Evolutionary conservation across 495 filamentous ascomycete genomes (phyloP).

Genomic region (Amphirosellinia nigrospora): DNA sequence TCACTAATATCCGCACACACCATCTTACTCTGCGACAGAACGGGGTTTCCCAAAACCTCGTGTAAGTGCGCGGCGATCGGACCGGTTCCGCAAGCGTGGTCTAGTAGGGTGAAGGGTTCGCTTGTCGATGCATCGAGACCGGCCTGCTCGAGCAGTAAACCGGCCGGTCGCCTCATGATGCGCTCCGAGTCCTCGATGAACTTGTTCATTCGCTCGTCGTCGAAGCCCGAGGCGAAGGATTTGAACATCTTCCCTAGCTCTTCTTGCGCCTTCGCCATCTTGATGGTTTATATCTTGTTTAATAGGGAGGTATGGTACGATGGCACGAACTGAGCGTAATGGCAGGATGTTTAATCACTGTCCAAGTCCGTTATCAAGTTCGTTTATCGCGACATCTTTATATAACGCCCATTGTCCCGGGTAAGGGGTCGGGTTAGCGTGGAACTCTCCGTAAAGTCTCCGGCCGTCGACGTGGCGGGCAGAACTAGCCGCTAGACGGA

Average conservation of each 20-base stretch:
- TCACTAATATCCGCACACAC: slow-evolving; percentile 47
- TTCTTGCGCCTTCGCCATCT: slow-evolving; percentile 34
- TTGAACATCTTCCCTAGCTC: slow-evolving; percentile 41
- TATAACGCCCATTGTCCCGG: neutral
- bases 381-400: slow-evolving; percentile 2
- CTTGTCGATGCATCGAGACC: slow-evolving; percentile 39
- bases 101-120: slow-evolving; percentile 45
- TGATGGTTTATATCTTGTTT: slow-evolving; percentile 9
- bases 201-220: slow-evolving; percentile 33
- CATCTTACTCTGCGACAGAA: slow-evolving; percentile 46
- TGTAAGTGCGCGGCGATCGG: slow-evolving; percentile 46
- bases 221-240: slow-evolving; percentile 22
- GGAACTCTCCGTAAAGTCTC: slow-evolving; percentile 38
- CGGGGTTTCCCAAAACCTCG: slow-evolving; percentile 32
- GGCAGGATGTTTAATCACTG: too few species aligned
- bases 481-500: neutral
- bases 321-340: neutral
- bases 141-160: slow-evolving; percentile 43
- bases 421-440: neutral
- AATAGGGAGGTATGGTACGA: too few species aligned
- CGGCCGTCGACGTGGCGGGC: slow-evolving; percentile 3
- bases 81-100: slow-evolving; percentile 51
- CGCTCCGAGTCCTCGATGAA: slow-evolving; percentile 39
- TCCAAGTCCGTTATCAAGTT: too few species aligned
- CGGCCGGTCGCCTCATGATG: slow-evolving; percentile 43